These are phyloP conservation scores for Fusarium sp. DNA, from an alignment of 2,329 filamentous ascomycete genomes.

Conservation along the genomic window DNA sequence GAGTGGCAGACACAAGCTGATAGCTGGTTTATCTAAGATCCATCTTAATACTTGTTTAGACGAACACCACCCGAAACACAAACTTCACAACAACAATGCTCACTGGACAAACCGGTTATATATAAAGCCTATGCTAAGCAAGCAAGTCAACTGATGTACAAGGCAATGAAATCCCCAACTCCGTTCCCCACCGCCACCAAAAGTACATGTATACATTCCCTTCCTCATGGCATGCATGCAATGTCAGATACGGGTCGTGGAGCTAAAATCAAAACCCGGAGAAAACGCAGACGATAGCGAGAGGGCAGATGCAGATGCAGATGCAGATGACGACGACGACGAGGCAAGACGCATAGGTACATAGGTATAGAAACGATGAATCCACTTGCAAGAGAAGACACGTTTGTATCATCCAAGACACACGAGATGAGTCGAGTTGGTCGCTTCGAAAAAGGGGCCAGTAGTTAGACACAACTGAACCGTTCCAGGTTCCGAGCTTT, in stretches of 20 bases:
- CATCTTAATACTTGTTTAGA: no score
- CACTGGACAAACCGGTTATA: not conserved
- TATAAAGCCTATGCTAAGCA: slow-evolving; percentile 13
- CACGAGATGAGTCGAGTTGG: slow-evolving; percentile 28
- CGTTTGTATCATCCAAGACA: slow-evolving; percentile 36
- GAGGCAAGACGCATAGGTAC: slow-evolving; percentile 13
- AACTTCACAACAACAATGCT: not conserved
- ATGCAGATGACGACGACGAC: not conserved
- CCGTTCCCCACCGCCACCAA: slow-evolving; percentile 24
- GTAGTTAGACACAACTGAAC: slow-evolving; percentile 23
- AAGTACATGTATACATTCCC: slow-evolving; percentile 27
- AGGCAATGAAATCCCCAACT: slow-evolving; percentile 31
- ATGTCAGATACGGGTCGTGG: slow-evolving; percentile 21
- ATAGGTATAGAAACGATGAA: slow-evolving; percentile 37
- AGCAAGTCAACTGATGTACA: slow-evolving; percentile 31
- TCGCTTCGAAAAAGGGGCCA: not conserved
- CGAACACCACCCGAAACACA: not conserved
- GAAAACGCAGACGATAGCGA: slow-evolving; percentile 18
- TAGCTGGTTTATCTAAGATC: not conserved
- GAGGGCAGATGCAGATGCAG: slow-evolving; percentile 9
- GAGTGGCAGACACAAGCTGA: not conserved
- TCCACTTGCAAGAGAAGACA: slow-evolving; percentile 36
- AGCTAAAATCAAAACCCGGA: slow-evolving; percentile 21
- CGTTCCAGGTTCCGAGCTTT: slow-evolving; percentile 8
- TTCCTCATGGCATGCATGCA: slow-evolving; percentile 36